Percentiles rank a stretch among this genome's conserved stretches.
phyloP scores from a whole-genome alignment of 2,329 filamentous ascomycete genomes.

The Verticillium nonalfalfae region DNA sequence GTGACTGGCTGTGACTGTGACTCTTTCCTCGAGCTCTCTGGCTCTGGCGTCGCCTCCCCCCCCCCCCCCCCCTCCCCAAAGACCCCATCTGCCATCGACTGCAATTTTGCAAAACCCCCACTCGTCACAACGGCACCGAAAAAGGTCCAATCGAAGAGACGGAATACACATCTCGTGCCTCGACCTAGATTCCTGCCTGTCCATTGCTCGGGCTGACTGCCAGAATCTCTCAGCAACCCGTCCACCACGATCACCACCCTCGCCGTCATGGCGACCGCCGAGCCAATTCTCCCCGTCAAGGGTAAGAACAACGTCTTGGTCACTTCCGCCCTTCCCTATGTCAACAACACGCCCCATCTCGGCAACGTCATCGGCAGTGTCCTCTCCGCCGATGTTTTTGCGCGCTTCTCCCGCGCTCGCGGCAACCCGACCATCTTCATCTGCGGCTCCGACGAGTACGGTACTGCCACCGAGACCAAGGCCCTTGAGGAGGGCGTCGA shows the following conservation, averaged over 20 bases:
- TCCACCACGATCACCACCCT: neutral
- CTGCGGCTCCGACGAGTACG: slow-evolving; percentile 67
- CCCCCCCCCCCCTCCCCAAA: neutral
- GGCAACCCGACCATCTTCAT: slow-evolving; percentile 71
- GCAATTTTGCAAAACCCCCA: neutral
- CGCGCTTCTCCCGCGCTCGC: slow-evolving; percentile 73
- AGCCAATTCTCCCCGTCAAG: slow-evolving; percentile 55
- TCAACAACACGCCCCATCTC: slow-evolving; percentile 71
- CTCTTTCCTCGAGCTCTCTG: neutral
- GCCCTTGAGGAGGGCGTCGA: slow-evolving; percentile 82
- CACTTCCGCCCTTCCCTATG: slow-evolving; percentile 80
- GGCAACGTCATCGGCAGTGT: slow-evolving; percentile 87
- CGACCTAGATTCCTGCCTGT: neutral
- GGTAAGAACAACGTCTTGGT: slow-evolving; percentile 85
- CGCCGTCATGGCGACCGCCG: slow-evolving; percentile 11
- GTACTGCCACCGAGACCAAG: slow-evolving; percentile 93
- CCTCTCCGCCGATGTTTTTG: slow-evolving; percentile 81
- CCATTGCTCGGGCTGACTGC: neutral
- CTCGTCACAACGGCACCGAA: neutral
- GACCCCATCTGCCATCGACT: neutral
- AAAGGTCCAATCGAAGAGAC: neutral
- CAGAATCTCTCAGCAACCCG: neutral
- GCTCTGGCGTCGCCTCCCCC: neutral
- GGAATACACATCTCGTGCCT: neutral
- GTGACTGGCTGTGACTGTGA: neutral